Conservation (phyloP, 2,329 filamentous ascomycete species). For the Pseudonectria foliicola region DNA sequence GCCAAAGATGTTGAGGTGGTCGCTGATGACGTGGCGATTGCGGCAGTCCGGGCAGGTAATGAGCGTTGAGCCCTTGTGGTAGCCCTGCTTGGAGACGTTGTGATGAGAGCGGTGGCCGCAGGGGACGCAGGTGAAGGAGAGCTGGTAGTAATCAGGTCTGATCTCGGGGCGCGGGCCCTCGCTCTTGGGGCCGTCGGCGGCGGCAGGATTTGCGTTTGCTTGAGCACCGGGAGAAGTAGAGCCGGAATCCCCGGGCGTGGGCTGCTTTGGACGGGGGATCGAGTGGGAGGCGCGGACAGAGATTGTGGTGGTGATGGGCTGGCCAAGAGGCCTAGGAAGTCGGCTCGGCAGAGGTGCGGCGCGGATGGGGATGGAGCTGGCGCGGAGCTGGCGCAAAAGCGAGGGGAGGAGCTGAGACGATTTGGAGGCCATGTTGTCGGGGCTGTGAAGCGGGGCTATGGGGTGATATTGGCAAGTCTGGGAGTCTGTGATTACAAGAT, state of each 20-base stretch:
- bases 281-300: constrained; percentile 26
- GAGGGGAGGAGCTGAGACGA: constrained; percentile 11
- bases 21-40: constrained; percentile 84
- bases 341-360: constrained; percentile 7
- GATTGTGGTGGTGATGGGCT: constrained; percentile 10
- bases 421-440: constrained; percentile 23
- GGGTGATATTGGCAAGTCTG: constrained; percentile 1
- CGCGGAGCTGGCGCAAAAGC: constrained; percentile 12
- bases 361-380: constrained; percentile 1
- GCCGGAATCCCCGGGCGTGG: constrained; percentile 1
- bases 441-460: neutral
- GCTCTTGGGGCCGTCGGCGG: constrained; percentile 17
- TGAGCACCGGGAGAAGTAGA: constrained; percentile 5
- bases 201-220: too few relatives aligned
- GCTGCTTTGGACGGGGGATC: constrained; percentile 26
- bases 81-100: constrained; percentile 85
- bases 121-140: constrained; percentile 89
- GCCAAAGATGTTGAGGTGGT: constrained; percentile 76
- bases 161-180: constrained; percentile 24
- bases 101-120: constrained; percentile 78
- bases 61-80: constrained; percentile 82
- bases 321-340: constrained; percentile 5
- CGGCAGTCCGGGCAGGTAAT: constrained; percentile 83
- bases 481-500: neutral
- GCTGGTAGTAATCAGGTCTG: constrained; percentile 65